Percentiles rank a stretch among this genome's conserved stretches.
These are phyloP conservation scores for Coelastrella sp. DNA, from an alignment of 139 green algal species.

Conservation along the genomic window DNA sequence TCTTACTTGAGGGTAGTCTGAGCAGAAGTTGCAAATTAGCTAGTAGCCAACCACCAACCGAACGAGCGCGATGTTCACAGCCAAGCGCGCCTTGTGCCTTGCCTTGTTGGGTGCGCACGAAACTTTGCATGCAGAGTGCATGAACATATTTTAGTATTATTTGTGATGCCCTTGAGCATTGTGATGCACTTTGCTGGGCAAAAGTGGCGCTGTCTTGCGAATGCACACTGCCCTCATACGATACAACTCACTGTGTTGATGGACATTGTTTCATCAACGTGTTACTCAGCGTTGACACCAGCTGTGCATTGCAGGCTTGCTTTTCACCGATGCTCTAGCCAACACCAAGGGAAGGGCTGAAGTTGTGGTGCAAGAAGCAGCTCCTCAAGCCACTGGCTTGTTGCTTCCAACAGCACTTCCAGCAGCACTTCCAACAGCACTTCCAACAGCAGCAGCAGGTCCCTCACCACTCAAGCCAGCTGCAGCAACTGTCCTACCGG, in stretches of 20 bases:
- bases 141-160: no score
- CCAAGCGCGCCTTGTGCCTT: neutral
- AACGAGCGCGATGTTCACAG: neutral
- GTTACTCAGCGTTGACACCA: neutral
- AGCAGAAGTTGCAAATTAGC: no score
- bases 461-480: neutral
- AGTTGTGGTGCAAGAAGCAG: neutral
- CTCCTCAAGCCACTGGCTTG: neutral
- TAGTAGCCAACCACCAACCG: no score
- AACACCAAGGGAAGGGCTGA: neutral
- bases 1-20: no score
- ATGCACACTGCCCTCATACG: no score
- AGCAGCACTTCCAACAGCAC: neutral
- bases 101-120: neutral
- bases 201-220: no score
- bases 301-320: neutral
- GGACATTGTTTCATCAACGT: neutral
- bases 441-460: conserved; percentile 4
- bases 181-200: no score
- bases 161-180: no score
- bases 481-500: no score
- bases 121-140: no score
- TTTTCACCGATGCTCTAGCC: neutral
- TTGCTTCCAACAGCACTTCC: neutral
- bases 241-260: neutral